These are phyloP conservation scores for Ascochyta koolunga DNA, from an alignment of 2,329 filamentous ascomycete species.

Conservation along the genomic window DNA sequence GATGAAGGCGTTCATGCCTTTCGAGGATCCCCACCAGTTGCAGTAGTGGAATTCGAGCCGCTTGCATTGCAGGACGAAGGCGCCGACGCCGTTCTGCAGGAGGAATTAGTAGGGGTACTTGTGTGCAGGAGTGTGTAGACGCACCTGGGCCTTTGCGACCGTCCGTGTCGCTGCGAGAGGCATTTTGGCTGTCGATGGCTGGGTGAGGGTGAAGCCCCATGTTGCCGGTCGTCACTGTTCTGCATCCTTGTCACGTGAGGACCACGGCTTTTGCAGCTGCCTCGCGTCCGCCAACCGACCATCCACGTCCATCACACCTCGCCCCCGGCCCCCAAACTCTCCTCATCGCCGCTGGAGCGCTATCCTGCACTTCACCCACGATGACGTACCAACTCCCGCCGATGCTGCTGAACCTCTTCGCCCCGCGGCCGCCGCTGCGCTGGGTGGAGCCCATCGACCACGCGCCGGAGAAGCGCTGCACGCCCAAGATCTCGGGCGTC, in stretches of 20 bases:
- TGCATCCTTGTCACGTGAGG: too few species aligned
- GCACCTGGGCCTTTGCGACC: conserved; percentile 62
- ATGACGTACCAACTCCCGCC: conserved; percentile 98
- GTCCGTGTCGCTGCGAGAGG: conserved; percentile 58
- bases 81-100: conserved; percentile 68
- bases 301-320: conserved; percentile 28
- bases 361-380: conserved; percentile 43
- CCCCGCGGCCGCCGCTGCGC: conserved; percentile 87
- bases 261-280: too few species aligned
- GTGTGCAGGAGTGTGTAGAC: neutral
- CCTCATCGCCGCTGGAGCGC: conserved; percentile 36
- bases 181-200: conserved; percentile 47
- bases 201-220: conserved; percentile 2
- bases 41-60: conserved; percentile 96
- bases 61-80: conserved; percentile 97
- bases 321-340: neutral
- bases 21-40: conserved; percentile 91
- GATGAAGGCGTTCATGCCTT: conserved; percentile 92
- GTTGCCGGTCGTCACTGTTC: neutral
- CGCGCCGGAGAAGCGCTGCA: conserved; percentile 81
- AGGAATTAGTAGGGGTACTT: conserved; percentile 7
- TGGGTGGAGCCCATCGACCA: conserved; percentile 85
- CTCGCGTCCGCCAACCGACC: too few species aligned
- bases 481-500: conserved; percentile 73
- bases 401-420: conserved; percentile 91